Conservation (phyloP, 305 asterid genomes). For the Fraxinus angustifolia region DNA sequence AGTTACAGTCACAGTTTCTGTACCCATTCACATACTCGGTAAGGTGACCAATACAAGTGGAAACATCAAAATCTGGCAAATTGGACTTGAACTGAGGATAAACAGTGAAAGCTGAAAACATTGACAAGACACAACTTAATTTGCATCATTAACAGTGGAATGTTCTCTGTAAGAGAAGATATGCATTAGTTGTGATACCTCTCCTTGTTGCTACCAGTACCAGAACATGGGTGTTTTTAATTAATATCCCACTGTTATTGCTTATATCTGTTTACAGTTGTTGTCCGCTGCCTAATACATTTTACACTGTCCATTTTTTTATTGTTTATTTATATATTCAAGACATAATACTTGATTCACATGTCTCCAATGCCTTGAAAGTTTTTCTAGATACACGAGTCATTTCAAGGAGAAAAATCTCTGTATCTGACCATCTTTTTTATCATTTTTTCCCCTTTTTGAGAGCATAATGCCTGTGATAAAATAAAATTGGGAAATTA, state of each 20-base stretch:
- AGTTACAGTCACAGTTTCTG: background rate
- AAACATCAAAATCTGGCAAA: background rate
- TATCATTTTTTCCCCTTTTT: background rate
- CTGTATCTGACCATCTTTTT: background rate
- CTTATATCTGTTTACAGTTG: background rate
- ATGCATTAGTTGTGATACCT: background rate
- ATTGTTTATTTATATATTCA: background rate
- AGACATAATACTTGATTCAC: background rate
- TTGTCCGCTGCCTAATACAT: background rate
- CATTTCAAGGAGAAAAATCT: background rate
- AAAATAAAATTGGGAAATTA: background rate
- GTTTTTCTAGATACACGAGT: background rate
- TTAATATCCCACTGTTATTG: background rate
- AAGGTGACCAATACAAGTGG: background rate
- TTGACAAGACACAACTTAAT: background rate
- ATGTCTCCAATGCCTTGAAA: background rate
- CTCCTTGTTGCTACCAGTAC: background rate
- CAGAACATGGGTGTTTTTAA: background rate
- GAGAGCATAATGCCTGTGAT: background rate
- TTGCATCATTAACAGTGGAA: background rate
- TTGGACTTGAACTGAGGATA: background rate
- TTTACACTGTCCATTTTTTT: background rate
- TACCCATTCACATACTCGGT: background rate
- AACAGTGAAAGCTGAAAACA: background rate
- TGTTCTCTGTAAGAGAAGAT: background rate